Evolutionary conservation across 2,329 filamentous ascomycete species (phyloP).

Genomic region (Sclerotinia spermophila): DNA sequence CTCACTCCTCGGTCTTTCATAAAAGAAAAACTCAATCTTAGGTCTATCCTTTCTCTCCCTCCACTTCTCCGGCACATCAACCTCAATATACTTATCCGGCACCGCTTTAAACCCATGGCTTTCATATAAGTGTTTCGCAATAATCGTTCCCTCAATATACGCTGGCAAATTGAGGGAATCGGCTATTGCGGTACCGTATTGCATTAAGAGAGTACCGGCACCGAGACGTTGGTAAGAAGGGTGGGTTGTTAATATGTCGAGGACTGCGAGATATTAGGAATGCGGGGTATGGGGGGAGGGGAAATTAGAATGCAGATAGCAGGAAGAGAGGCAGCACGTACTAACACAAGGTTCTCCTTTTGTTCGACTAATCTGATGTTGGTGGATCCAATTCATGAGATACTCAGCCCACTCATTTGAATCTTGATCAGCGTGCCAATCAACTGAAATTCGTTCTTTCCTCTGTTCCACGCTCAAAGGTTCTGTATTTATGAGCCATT

Average conservation of each 20-base stretch:
- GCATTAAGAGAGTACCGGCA: conserved; percentile 38
- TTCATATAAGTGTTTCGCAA: conserved; percentile 26
- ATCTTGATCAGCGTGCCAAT: conserved; percentile 26
- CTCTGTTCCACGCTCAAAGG: conserved; percentile 21
- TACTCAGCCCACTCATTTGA: conserved; percentile 24
- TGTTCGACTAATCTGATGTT: conserved; percentile 18
- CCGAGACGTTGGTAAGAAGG: conserved; percentile 40
- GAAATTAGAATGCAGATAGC: no score
- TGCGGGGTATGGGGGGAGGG: not conserved
- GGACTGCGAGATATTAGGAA: conserved; percentile 25
- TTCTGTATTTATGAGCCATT: conserved; percentile 9
- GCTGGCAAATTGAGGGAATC: conserved; percentile 18
- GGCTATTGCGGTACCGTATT: conserved; percentile 40
- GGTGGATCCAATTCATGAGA: conserved; percentile 20
- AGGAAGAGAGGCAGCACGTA: conserved; percentile 9
- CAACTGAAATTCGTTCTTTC: conserved; percentile 20
- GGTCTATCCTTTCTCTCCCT: conserved; percentile 15
- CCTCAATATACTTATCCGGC: conserved; percentile 16
- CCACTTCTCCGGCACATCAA: conserved; percentile 25
- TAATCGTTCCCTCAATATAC: conserved; percentile 20
- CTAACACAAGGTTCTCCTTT: conserved; percentile 23
- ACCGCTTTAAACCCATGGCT: conserved; percentile 23
- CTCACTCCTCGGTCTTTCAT: conserved; percentile 16
- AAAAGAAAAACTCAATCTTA: conserved; percentile 22
- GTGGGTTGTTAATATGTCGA: conserved; percentile 38